phyloP scores from a whole-genome alignment of 129 eudicot species.

The Ambrosia trifida region DNA sequence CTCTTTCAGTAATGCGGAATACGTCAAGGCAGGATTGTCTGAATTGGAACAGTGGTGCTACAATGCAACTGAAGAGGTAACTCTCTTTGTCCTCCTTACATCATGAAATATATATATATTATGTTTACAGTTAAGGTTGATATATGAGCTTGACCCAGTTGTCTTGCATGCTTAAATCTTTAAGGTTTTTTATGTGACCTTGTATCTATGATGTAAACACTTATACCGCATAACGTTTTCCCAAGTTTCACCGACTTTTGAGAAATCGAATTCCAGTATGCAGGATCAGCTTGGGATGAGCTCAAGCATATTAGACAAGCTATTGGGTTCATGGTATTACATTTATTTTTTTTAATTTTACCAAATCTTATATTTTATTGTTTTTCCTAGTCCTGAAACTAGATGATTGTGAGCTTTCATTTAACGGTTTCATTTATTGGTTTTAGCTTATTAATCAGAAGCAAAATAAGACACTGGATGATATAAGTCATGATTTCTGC shows the following conservation, averaged over 20 bases:
- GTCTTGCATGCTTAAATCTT: neutral
- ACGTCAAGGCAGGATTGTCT: conserved; percentile 83
- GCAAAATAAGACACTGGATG: conserved; percentile 77
- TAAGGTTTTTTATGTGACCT: neutral
- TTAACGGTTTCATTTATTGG: conserved; percentile 10
- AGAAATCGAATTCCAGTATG: conserved; percentile 52
- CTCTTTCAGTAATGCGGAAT: conserved; percentile 87
- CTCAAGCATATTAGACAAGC: conserved; percentile 97
- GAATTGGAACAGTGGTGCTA: conserved; percentile 87
- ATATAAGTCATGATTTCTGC: conserved; percentile 88
- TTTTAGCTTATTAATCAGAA: conserved; percentile 80
- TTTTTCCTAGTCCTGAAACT: conserved; percentile 1
- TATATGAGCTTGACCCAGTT: neutral
- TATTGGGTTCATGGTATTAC: conserved; percentile 89
- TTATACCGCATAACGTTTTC: neutral
- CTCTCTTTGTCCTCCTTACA: too few relatives aligned
- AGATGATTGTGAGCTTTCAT: neutral
- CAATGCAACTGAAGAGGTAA: conserved; percentile 64
- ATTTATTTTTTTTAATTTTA: conserved; percentile 1
- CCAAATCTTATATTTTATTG: neutral
- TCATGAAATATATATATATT: neutral
- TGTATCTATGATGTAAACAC: neutral
- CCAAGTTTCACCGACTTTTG: conserved; percentile 14
- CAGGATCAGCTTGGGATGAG: conserved; percentile 97
- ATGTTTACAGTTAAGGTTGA: neutral